These are phyloP conservation scores for Raffaelea ambrosiae DNA, from an alignment of 2,329 filamentous ascomycete genomes.

Conservation along the genomic window DNA sequence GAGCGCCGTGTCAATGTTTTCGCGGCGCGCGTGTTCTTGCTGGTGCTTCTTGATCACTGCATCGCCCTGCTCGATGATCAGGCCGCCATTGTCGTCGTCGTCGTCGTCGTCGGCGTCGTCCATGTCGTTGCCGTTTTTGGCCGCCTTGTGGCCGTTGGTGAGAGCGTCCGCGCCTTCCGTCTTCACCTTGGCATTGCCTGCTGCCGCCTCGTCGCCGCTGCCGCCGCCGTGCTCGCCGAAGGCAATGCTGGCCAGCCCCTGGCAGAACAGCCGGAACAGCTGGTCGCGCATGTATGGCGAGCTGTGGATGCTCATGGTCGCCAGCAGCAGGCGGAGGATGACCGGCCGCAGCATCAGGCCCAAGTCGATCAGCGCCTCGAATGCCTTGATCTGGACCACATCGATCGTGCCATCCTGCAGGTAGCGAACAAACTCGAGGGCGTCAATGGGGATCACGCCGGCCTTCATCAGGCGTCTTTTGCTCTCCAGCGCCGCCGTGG, in stretches of 20 bases:
- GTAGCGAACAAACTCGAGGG: constrained; percentile 53
- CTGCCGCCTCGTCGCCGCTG: constrained; percentile 15
- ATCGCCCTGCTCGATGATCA: constrained; percentile 40
- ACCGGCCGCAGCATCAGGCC: constrained; percentile 47
- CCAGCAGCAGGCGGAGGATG: constrained; percentile 49
- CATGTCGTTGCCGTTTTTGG: constrained; percentile 32
- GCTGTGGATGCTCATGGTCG: constrained; percentile 50
- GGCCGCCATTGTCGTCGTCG: constrained; percentile 25
- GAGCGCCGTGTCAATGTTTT: constrained; percentile 37
- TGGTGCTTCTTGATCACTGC: constrained; percentile 32
- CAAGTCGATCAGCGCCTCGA: constrained; percentile 55
- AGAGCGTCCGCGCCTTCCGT: neutral
- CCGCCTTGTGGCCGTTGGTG: neutral
- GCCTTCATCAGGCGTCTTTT: constrained; percentile 57
- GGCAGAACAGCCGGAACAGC: constrained; percentile 50
- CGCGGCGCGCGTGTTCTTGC: constrained; percentile 37
- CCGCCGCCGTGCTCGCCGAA: constrained; percentile 54
- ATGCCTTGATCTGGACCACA: constrained; percentile 56
- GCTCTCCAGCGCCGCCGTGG: constrained; percentile 52
- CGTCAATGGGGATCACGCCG: constrained; percentile 45
- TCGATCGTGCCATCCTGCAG: constrained; percentile 56
- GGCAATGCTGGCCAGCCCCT: constrained; percentile 54
- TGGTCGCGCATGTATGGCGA: constrained; percentile 55
- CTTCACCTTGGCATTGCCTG: neutral
- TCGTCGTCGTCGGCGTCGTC: constrained; percentile 41